Evolutionary conservation across 805 yeast species (phyloP).

Genomic region (Starmerella khaoyaiensis): DNA sequence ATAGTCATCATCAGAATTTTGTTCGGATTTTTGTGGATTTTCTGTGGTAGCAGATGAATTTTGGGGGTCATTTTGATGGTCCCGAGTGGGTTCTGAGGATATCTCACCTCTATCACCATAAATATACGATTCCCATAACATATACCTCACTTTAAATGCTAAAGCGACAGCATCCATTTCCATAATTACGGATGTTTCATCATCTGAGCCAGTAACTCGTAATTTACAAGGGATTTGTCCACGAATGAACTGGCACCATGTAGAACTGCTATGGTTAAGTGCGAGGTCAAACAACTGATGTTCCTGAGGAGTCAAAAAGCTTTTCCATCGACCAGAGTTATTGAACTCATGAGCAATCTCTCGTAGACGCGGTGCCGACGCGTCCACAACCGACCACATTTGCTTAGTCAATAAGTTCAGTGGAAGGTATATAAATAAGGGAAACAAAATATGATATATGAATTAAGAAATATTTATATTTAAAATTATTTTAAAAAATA

Average conservation of each 20-base stretch:
- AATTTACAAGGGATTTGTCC: constrained; percentile 25
- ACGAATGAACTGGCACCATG: constrained; percentile 27
- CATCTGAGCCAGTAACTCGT: constrained; percentile 10
- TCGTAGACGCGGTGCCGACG: constrained; percentile 17
- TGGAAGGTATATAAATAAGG: no score
- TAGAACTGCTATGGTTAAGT: constrained; percentile 22
- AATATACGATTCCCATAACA: constrained; percentile 29
- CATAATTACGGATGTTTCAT: constrained; percentile 2
- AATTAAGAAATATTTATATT: no score
- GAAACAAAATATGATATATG: no score
- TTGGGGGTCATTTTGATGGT: background rate
- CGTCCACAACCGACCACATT: constrained; percentile 18
- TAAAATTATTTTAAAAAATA: no score
- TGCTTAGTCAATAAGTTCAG: background rate
- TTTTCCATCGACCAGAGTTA: constrained; percentile 17
- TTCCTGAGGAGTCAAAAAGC: constrained; percentile 30
- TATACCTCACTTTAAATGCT: constrained; percentile 31
- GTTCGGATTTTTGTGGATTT: no score
- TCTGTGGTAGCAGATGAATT: background rate
- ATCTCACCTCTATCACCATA: background rate
- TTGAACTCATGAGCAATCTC: constrained; percentile 16
- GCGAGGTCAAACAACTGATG: constrained; percentile 28
- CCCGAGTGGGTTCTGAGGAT: background rate
- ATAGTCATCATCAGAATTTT: constrained; percentile 33
- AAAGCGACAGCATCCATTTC: constrained; percentile 27